Evolutionary conservation across 495 filamentous ascomycete species (phyloP).

Genomic region (Geopyxis carbonaria): DNA sequence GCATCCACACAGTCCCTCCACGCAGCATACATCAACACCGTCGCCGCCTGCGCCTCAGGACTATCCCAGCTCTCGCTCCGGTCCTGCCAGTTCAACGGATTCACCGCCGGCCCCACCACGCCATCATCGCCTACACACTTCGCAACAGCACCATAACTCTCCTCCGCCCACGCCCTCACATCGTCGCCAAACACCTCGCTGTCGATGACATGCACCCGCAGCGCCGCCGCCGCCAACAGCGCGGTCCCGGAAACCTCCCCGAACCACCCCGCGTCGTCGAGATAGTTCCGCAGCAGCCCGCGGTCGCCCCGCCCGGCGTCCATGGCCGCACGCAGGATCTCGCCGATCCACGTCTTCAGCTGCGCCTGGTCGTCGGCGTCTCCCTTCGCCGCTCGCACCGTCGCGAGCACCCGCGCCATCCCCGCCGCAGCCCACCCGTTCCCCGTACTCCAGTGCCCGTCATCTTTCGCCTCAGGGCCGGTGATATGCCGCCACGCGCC

Average conservation of each 20-base stretch:
- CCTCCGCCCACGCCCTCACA: too few species aligned
- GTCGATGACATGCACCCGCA: too few species aligned
- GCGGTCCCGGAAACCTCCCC: slow-evolving; percentile 36
- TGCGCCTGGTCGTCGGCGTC: slow-evolving; percentile 23
- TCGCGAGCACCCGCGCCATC: slow-evolving; percentile 34
- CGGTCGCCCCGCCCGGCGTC: slow-evolving; percentile 28
- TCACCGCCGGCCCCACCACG: too few species aligned
- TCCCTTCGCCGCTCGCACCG: slow-evolving; percentile 22
- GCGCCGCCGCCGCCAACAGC: slow-evolving; percentile 30
- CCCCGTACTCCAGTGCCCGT: slow-evolving; percentile 35
- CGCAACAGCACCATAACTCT: too few species aligned
- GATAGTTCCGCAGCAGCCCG: slow-evolving; percentile 34
- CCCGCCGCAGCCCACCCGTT: slow-evolving; percentile 38
- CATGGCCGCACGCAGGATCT: slow-evolving; percentile 34
- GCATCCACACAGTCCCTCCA: too few species aligned
- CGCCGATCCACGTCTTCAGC: slow-evolving; percentile 28
- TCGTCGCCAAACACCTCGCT: too few species aligned
- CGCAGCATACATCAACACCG: too few species aligned
- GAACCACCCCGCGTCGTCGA: slow-evolving; percentile 34
- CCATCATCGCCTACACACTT: too few species aligned
- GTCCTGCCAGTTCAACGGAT: too few species aligned
- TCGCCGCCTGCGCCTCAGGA: too few species aligned
- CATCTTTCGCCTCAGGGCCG: slow-evolving; percentile 30
- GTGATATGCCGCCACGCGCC: slow-evolving; percentile 35
- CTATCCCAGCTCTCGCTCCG: too few species aligned